These are phyloP conservation scores for Nicotiana rustica DNA, from an alignment of 305 asterid genomes.

Conservation along the genomic window DNA sequence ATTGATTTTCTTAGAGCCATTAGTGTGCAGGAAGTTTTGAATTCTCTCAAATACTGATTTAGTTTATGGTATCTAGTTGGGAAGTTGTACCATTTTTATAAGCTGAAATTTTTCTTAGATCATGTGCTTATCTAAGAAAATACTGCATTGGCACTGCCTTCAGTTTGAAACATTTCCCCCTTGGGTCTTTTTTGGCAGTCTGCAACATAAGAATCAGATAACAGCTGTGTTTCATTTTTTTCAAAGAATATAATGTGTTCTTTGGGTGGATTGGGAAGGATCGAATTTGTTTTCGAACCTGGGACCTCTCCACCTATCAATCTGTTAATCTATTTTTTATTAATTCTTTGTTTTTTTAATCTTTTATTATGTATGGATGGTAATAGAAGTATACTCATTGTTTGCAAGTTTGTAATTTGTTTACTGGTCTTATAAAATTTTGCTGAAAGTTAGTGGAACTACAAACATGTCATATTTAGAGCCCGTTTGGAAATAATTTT, in stretches of 20 bases:
- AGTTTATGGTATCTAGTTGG: constrained; percentile 10
- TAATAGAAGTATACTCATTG: background rate
- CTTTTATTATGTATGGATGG: background rate
- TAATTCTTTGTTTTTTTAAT: background rate
- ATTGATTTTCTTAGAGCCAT: constrained; percentile 8
- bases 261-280: background rate
- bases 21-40: background rate
- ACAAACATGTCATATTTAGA: no score
- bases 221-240: background rate
- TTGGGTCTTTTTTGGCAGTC: background rate
- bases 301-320: background rate
- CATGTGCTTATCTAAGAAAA: constrained; percentile 17
- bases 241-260: background rate
- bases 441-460: background rate
- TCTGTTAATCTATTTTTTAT: background rate
- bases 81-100: background rate
- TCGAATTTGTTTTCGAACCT: background rate
- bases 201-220: background rate
- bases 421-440: background rate
- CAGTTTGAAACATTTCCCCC: background rate
- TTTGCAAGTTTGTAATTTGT: background rate
- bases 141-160: background rate
- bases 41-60: constrained; percentile 16
- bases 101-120: constrained; percentile 12
- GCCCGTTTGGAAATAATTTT: no score